These are phyloP conservation scores for Dorcoceras hygrometricum DNA, from an alignment of 257 asterid genomes.

Conservation along the genomic window DNA sequence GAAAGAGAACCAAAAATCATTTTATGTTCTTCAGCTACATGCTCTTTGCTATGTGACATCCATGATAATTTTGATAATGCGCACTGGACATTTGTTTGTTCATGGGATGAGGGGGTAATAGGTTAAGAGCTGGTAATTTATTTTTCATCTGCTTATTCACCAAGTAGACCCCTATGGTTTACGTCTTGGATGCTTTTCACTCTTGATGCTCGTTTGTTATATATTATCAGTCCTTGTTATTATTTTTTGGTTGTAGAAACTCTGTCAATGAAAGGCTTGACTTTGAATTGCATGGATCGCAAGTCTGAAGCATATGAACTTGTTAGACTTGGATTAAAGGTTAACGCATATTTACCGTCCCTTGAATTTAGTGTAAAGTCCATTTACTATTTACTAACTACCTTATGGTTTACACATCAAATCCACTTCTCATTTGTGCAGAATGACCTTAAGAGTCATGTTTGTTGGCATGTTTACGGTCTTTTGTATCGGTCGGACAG, in stretches of 20 bases:
- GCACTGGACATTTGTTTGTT: neutral
- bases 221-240: conserved; percentile 10
- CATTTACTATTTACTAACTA: conserved; percentile 19
- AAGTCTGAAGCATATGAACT: conserved; percentile 97
- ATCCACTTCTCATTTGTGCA: conserved; percentile 44
- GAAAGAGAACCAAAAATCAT: neutral
- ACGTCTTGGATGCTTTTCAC: neutral
- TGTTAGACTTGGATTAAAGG: conserved; percentile 95
- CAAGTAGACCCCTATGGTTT: neutral
- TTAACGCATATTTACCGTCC: conserved; percentile 23
- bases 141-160: too few species aligned
- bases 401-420: conserved; percentile 12
- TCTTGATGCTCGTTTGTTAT: conserved; percentile 15
- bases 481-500: conserved; percentile 96
- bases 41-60: neutral
- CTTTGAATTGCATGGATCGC: conserved; percentile 95
- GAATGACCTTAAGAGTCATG: conserved; percentile 99
- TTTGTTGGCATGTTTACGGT: conserved; percentile 99
- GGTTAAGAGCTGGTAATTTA: too few species aligned
- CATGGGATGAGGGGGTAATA: too few species aligned
- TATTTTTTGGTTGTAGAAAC: conserved; percentile 62
- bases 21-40: neutral
- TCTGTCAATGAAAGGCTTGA: conserved; percentile 94
- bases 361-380: neutral
- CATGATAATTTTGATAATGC: neutral